Evolutionary conservation across 2,329 filamentous ascomycete species (phyloP).

Genomic region (Pyrenophora graminea): DNA sequence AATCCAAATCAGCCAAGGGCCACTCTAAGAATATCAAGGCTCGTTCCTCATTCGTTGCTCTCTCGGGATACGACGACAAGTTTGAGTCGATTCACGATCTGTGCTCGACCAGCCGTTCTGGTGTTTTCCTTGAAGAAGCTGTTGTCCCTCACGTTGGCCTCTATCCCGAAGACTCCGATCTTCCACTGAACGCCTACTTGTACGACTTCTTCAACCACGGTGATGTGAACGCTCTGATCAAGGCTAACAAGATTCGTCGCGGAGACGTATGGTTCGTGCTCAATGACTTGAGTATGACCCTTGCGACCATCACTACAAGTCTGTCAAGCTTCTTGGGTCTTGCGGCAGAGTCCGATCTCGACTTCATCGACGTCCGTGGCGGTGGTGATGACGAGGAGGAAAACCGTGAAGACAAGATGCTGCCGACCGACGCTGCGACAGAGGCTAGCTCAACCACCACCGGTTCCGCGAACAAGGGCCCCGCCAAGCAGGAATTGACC

Average conservation of each 20-base stretch:
- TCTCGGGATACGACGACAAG: constrained; percentile 69
- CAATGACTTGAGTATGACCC: constrained; percentile 67
- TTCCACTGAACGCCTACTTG: constrained; percentile 68
- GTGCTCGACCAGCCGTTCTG: constrained; percentile 66
- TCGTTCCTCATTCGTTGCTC: constrained; percentile 70
- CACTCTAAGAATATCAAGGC: constrained; percentile 50
- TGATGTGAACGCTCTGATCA: constrained; percentile 62
- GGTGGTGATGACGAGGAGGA: constrained; percentile 57
- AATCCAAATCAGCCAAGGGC: constrained; percentile 14
- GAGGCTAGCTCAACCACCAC: constrained; percentile 20
- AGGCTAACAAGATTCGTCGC: constrained; percentile 67
- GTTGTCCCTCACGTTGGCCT: constrained; percentile 71
- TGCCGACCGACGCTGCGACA: constrained; percentile 30
- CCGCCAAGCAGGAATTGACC: constrained; percentile 37
- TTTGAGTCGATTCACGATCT: constrained; percentile 70
- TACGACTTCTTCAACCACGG: constrained; percentile 80
- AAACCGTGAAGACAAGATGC: constrained; percentile 47
- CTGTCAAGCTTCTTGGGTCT: constrained; percentile 62
- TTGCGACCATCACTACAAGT: constrained; percentile 73
- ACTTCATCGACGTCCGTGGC: constrained; percentile 58
- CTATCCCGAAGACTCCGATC: constrained; percentile 58
- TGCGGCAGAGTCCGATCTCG: constrained; percentile 50
- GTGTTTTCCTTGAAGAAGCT: constrained; percentile 74
- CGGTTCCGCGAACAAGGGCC: constrained; percentile 27
- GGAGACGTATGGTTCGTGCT: constrained; percentile 74